These are phyloP conservation scores for Tricholoma terreum DNA, from an alignment of 768 basidiomycete species.

Conservation along the genomic window DNA sequence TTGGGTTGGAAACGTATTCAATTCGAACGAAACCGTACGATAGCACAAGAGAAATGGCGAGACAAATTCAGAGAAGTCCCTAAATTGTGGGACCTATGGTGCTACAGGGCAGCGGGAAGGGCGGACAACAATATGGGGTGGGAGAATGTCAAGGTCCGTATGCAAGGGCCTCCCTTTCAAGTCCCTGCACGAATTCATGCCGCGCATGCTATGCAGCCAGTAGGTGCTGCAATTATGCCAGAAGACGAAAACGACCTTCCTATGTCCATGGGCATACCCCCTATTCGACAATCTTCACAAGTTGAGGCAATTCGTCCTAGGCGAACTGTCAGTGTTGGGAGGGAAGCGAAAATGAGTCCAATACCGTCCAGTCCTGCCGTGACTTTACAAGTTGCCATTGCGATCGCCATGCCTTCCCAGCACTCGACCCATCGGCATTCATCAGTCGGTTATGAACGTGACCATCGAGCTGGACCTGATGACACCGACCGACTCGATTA, in stretches of 20 bases:
- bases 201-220: conserved; percentile 10
- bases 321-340: neutral
- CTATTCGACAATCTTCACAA: neutral
- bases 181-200: neutral
- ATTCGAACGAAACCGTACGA: conserved; percentile 4
- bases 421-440: neutral
- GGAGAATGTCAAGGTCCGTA: conserved; percentile 42
- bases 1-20: conserved; percentile 45
- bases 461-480: conserved; percentile 4
- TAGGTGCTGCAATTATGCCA: conserved; percentile 11
- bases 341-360: neutral
- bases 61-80: conserved; percentile 31
- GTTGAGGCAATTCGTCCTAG: neutral
- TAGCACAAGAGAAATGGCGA: neutral
- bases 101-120: conserved; percentile 12
- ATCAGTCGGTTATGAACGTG: neutral
- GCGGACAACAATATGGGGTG: conserved; percentile 25
- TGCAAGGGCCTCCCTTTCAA: neutral
- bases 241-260: neutral
- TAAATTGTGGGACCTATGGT: conserved; percentile 45
- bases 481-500: conserved; percentile 22
- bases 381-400: conserved; percentile 12
- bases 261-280: neutral
- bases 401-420: conserved; percentile 16
- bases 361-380: neutral